Base-by-base conservation (phyloP, 2,329 filamentous ascomycete species). In the Bisporella sp. region DNA sequence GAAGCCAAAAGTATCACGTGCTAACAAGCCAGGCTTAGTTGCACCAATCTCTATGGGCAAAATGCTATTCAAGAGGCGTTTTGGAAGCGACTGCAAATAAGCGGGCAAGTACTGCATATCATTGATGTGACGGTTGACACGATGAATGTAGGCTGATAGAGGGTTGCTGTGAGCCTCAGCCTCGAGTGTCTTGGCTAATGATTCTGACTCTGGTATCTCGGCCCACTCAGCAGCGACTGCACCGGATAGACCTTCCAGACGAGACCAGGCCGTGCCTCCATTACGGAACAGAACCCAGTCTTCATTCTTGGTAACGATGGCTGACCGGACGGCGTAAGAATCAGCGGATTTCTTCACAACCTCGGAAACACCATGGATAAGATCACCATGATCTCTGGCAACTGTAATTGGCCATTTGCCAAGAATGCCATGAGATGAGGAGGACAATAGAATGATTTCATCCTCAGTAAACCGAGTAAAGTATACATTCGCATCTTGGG, bases 211-310 rank as follows among this genome's bases (percentile, higher is more conserved):
- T 9, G 85, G 83, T 5, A 89, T 78, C 46, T 92, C 87, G 1
- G 85, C 87, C 78, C 89, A 96, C 8, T 81, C 80, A 37, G 89
- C 91, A 48, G 88, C 84, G 30, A 89, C 76, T n/a, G 82, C 82
- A 42, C 84, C 84, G n/a, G 85, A 84, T 47, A 99, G 72, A 4
- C 87, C 86, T 68, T 99, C 93, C 6, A 83, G 81, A 29, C 93
- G 82, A 42, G 78, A 78, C 93, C 93, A 99, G 39, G 81, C 81
- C 6, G 82, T 63, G 50, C 86, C 85, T 11, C 91, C 90, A 63
- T 96, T 95, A 51, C 87, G 84, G 42, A 96, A 74, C 47, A 97
- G 73, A 29, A 85, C 73, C 89, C 91, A 96, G 61, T 96, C 87
- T 28, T 84, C 77, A 1, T 68, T 81, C 66, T 69, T 81, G 61